Evolutionary conservation across 1,284 basidiomycete genomes (phyloP).

Genomic region (Sutorius eximius): DNA sequence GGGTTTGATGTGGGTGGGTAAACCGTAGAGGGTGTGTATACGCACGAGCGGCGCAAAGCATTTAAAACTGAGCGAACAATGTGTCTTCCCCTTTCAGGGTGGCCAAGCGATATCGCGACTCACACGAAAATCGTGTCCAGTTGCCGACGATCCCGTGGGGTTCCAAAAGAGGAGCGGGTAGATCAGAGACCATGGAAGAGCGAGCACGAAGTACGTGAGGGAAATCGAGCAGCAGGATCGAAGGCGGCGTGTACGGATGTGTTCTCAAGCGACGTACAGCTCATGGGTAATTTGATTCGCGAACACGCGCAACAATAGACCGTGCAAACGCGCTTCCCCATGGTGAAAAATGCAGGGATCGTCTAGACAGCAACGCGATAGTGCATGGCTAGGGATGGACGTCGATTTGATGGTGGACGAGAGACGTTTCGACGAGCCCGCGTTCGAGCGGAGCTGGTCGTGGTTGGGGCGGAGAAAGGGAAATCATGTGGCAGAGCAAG

Average conservation of each 20-base stretch:
- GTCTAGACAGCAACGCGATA: not conserved
- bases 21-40: not conserved
- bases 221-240: slow-evolving; percentile 1
- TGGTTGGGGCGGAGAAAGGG: slow-evolving; percentile 36
- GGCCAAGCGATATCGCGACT: not conserved
- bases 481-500: slow-evolving; percentile 24
- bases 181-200: not conserved
- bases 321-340: not conserved
- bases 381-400: not conserved
- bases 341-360: not conserved
- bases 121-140: not conserved
- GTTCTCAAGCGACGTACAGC: not conserved
- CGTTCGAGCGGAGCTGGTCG: slow-evolving; percentile 37
- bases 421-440: not conserved
- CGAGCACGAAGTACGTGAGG: slow-evolving; percentile 3
- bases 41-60: not conserved
- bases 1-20: too few relatives aligned
- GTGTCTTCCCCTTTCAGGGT: not conserved
- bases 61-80: not conserved
- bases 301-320: not conserved
- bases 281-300: slow-evolving; percentile 1
- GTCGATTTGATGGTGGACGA: not conserved
- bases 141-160: slow-evolving; percentile 1
- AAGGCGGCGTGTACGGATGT: not conserved
- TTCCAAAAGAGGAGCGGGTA: not conserved